Evolutionary conservation across 352 stramenopile species (phyloP).

Genomic region (Thraustochytrium striatum): DNA sequence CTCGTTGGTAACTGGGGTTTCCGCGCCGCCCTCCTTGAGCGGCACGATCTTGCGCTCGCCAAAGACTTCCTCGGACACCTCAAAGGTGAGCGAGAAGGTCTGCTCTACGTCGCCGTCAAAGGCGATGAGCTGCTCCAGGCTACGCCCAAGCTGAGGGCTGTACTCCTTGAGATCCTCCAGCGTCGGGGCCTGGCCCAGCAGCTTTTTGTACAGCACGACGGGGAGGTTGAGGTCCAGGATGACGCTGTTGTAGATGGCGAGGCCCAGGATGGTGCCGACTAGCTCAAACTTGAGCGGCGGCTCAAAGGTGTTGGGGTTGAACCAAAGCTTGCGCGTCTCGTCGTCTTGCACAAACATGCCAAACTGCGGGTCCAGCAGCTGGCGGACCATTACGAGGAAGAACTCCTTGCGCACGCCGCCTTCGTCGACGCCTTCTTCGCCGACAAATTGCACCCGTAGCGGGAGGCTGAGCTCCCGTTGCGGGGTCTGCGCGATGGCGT

Average conservation of each 20-base stretch:
- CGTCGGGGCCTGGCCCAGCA: slow-evolving; percentile 58
- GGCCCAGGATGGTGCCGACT: slow-evolving; percentile 68
- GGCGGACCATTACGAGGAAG: slow-evolving; percentile 69
- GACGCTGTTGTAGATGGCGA: slow-evolving; percentile 76
- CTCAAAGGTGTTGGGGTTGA: slow-evolving; percentile 51
- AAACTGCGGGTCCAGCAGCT: slow-evolving; percentile 73
- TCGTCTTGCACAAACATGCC: slow-evolving; percentile 63
- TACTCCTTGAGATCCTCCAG: slow-evolving; percentile 24
- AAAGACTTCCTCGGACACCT: slow-evolving; percentile 55
- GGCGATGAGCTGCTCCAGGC: slow-evolving; percentile 62
- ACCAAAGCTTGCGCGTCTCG: slow-evolving; percentile 52
- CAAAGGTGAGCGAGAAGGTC: slow-evolving; percentile 70
- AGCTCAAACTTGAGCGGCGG: slow-evolving; percentile 53
- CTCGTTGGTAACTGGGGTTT: slow-evolving; percentile 82
- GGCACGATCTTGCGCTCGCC: slow-evolving; percentile 63
- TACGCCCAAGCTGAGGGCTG: slow-evolving; percentile 34
- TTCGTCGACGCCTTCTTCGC: slow-evolving; percentile 77
- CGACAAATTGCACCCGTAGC: slow-evolving; percentile 63
- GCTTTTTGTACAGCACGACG: slow-evolving; percentile 70
- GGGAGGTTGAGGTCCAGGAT: slow-evolving; percentile 74
- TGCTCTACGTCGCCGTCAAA: slow-evolving; percentile 68
- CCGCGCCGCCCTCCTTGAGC: slow-evolving; percentile 79
- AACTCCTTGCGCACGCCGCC: slow-evolving; percentile 79
- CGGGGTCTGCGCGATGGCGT: slow-evolving; percentile 12
- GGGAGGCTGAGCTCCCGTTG: slow-evolving; percentile 51